Evolutionary conservation across 2,329 filamentous ascomycete genomes (phyloP), one percentile per base, ranked within the genome.

Genomic region (Trichoderma simmonsii): DNA sequence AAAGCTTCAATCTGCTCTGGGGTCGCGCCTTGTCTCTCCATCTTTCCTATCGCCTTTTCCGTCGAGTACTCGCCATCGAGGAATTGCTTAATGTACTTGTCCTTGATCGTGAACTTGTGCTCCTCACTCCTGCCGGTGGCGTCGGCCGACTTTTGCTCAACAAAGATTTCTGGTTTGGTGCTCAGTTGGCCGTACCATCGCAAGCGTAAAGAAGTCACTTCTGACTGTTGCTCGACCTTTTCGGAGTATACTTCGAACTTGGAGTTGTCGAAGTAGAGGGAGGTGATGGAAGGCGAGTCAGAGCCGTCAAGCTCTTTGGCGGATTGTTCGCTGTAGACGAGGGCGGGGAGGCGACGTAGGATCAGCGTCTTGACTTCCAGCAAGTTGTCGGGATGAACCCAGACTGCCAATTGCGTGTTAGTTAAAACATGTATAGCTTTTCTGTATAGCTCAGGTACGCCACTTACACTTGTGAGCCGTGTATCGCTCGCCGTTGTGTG

Each of bases 351-450:
- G 72, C 93, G 93, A 74, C 96, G 93, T 36, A 98, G 88, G 73
- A 99, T 97, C 78, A 94, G 91, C 6, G 96, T 98, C 87, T 98
- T 98, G 80, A 98, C 94, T 84, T 99, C 96, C 76, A 98, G 90
- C 32, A 98, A 86, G 82, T 99, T 98, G 78, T 99, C 96, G 36
- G 90, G 89, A 81, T 99, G 96, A 6, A 99, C 92, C 96, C 96
- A 99, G 85, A 97, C 90, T 92, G 71, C 36, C 60, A 57, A 54
- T 21, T 36, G 18, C n/a, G 57, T 51, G 24, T 67, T 34, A 70
- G 60, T 63, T 24, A 60, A 74, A 73, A 15, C 36, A 32, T 48
- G 32, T 12, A 6, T 51, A 15, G 26, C 14, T 36, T 8, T 34
- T 24, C 3, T 21, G 0, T 21, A 51, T 21, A 51, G n/a, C 8